These are phyloP conservation scores for Tolypocladium tundrense DNA, from an alignment of 2,329 filamentous ascomycete genomes.

Conservation along the genomic window DNA sequence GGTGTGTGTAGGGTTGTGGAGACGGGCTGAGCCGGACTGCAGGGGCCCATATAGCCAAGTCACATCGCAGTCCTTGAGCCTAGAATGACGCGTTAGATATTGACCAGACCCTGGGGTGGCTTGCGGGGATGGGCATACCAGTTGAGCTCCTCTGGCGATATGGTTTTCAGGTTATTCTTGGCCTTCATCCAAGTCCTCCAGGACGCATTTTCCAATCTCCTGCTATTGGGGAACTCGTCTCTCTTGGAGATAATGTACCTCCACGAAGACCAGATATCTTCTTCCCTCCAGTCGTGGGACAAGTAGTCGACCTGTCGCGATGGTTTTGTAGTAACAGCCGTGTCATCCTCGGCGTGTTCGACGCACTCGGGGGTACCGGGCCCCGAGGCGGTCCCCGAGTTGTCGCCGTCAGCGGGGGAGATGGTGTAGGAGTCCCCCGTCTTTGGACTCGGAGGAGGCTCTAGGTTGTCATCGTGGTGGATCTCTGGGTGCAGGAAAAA, in stretches of 20 bases:
- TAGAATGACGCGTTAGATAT: conserved; percentile 30
- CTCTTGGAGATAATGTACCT: conserved; percentile 78
- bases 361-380: conserved; percentile 46
- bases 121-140: conserved; percentile 47
- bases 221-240: conserved; percentile 69
- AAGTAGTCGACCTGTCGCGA: conserved; percentile 92
- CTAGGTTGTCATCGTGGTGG: conserved; percentile 28
- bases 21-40: conserved; percentile 56
- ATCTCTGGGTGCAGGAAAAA: conserved; percentile 28
- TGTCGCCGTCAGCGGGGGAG: conserved; percentile 45
- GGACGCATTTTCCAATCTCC: conserved; percentile 84
- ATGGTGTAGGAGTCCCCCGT: conserved; percentile 38
- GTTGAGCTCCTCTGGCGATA: conserved; percentile 85
- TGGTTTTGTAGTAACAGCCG: conserved; percentile 60
- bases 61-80: conserved; percentile 94
- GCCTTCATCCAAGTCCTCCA: conserved; percentile 96
- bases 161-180: conserved; percentile 76
- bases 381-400: conserved; percentile 38
- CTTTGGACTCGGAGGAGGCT: conserved; percentile 39
- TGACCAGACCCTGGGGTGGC: background rate
- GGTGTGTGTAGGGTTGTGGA: conserved; percentile 32
- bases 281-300: conserved; percentile 85
- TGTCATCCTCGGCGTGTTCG: conserved; percentile 68
- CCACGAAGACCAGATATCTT: conserved; percentile 98
- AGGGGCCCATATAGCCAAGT: conserved; percentile 95